A percentile compares a stretch with the other conserved stretches of the same genome.
Evolutionary conservation across 805 yeast genomes (phyloP).

Genomic region (Ogataea sp.): DNA sequence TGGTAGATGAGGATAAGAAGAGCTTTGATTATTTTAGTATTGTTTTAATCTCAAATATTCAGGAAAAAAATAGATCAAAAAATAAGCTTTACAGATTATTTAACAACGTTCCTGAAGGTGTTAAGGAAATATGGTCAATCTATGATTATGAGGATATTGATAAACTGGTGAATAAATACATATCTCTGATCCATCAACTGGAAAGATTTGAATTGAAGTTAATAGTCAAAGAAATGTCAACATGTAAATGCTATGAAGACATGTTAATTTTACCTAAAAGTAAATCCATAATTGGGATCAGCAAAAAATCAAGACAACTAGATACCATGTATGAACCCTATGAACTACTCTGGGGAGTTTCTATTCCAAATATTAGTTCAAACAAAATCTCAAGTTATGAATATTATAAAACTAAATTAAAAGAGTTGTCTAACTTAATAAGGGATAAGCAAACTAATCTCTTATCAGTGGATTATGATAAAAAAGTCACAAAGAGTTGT

Average conservation of each 20-base stretch:
- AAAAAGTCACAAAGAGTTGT: constrained; percentile 29
- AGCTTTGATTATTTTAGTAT: constrained; percentile 20
- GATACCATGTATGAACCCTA: constrained; percentile 8
- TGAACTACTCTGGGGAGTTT: too few species aligned
- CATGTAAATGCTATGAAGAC: constrained; percentile 1
- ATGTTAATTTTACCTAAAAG: constrained; percentile 10
- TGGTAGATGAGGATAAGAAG: neutral
- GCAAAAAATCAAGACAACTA: neutral
- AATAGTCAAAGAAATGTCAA: constrained; percentile 19
- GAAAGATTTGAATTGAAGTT: constrained; percentile 34
- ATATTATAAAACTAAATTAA: constrained; percentile 9
- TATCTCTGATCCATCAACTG: constrained; percentile 21
- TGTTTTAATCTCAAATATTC: constrained; percentile 36
- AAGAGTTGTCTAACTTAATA: neutral
- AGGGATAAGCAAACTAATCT: neutral
- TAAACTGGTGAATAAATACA: constrained; percentile 21
- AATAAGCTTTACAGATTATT: constrained; percentile 23
- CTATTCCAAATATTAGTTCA: too few species aligned
- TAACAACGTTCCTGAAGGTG: constrained; percentile 41
- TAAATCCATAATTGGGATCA: neutral
- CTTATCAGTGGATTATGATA: constrained; percentile 1
- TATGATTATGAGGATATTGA: constrained; percentile 33
- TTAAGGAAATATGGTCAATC: constrained; percentile 54
- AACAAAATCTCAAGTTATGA: constrained; percentile 11
- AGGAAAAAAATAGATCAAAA: too few species aligned